These are phyloP conservation scores for Yarrowia keelungensis DNA, from an alignment of 805 yeast species.

Conservation along the genomic window DNA sequence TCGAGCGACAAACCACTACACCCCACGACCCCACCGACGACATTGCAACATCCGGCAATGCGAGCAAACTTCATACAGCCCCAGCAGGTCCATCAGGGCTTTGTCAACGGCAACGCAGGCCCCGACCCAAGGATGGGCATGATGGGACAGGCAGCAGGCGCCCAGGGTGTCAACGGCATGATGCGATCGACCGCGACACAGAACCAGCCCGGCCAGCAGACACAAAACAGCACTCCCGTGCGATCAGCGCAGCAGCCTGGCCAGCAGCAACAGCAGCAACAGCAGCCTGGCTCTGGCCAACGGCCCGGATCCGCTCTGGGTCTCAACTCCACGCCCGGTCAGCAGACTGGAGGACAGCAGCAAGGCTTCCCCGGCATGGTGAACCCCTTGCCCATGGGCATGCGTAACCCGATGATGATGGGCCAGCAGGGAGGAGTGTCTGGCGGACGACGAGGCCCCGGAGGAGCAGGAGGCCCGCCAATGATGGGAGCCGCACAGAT, in stretches of 20 bases:
- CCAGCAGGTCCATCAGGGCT: constrained; percentile 32
- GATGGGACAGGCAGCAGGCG: constrained; percentile 21
- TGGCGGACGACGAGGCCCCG: constrained; percentile 32
- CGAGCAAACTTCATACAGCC: constrained; percentile 39
- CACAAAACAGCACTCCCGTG: constrained; percentile 34
- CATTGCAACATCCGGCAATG: constrained; percentile 12
- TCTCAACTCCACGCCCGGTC: constrained; percentile 26
- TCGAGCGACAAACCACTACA: not conserved
- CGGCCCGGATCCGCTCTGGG: constrained; percentile 29
- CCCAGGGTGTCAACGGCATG: constrained; percentile 36
- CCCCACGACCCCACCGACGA: not conserved
- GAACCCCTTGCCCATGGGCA: constrained; percentile 32
- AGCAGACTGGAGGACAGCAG: constrained; percentile 32
- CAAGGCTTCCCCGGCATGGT: constrained; percentile 32
- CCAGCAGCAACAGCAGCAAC: constrained; percentile 20
- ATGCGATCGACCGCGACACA: constrained; percentile 33
- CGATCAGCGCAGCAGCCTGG: constrained; percentile 16
- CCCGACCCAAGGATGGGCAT: constrained; percentile 39
- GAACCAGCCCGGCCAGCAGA: constrained; percentile 23
- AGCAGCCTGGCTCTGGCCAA: constrained; percentile 8
- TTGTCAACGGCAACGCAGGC: constrained; percentile 34
- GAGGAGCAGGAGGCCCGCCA: constrained; percentile 32
- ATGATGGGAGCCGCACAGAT: constrained; percentile 29
- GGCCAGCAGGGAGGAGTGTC: constrained; percentile 27
- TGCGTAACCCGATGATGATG: constrained; percentile 38